Conservation (phyloP, 176 grass and related monocot genomes). For the Echinochloa phyllopogon region DNA sequence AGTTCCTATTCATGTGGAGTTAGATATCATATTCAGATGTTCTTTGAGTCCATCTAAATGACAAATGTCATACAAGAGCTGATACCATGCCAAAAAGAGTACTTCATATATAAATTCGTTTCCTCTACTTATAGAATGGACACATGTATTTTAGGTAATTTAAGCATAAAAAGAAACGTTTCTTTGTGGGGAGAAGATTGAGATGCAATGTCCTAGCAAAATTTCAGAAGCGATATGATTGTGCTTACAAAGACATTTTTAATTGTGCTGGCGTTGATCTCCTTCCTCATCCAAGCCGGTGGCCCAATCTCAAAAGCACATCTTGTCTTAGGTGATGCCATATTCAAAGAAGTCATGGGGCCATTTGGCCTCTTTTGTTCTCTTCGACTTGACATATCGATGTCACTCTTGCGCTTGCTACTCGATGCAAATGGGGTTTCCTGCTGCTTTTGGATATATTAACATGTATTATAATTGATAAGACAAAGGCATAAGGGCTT, state of each 20-base stretch:
- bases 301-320: neutral
- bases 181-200: neutral
- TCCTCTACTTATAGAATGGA: neutral
- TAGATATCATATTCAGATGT: neutral
- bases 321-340: neutral
- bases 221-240: neutral
- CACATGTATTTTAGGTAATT: neutral
- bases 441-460: neutral
- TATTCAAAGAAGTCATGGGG: neutral
- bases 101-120: neutral
- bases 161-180: neutral
- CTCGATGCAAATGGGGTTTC: neutral
- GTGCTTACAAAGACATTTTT: neutral
- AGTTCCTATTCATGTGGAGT: neutral
- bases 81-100: neutral
- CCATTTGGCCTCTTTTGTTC: neutral
- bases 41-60: neutral
- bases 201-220: neutral
- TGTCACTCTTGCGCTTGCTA: neutral
- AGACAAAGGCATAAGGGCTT: neutral
- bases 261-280: neutral
- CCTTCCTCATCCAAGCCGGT: neutral
- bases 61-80: neutral
- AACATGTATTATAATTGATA: neutral
- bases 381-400: neutral